Evolutionary conservation across 176 grass and related monocot species (phyloP), one percentile per base, ranked within the genome.

Genomic region (Zoysia pacifica): DNA sequence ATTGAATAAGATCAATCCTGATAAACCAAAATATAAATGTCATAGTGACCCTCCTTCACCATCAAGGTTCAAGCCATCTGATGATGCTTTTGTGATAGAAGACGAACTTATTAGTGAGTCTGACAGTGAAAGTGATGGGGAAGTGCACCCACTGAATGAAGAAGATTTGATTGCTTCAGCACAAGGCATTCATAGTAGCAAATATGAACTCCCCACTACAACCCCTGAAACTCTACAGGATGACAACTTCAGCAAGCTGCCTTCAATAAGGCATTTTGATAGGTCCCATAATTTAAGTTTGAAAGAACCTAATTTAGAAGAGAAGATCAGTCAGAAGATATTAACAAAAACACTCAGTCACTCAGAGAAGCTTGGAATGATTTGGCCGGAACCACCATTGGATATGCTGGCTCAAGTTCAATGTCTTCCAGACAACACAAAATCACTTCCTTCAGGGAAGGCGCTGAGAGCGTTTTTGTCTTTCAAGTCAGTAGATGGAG

Each of bases 31-130:
- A 83, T 94, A 93, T 83, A 98, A 93, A 88, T 87, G 86, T 62
- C 70, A 92, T 72, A 98, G 92, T 79, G 79, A 98, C 72, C 92
- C 96, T 71, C 81, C 96, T 89, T 95, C 96, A 48, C 96, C 92
- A 13, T 98, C 96, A 86, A 90, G 79, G 60, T 94, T 98, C 86
- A 94, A 85, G 67, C 88, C 90, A 67, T 90, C 81, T 36, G 88
- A 84, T 84, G 92, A 95, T 87, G 15, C 87, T 86, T 83, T 88
- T 84, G 80, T 59, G 4, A 82, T 94, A 74, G 92, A 94, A 80
- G 86, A 86, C 67, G 92, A 91, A 73, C 67, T 94, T 59, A 35
- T 78, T 79, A 86, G 77, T 44, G 85, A 91, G 12, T 94, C 96
- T 80, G 90, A 94, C 72, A 91, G 70, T 41, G 92, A 93, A 65